A percentile compares a stretch with the other conserved stretches of the same genome.
Conservation (phyloP, 2,329 filamentous ascomycete species). For the Colletotrichum magnum region DNA sequence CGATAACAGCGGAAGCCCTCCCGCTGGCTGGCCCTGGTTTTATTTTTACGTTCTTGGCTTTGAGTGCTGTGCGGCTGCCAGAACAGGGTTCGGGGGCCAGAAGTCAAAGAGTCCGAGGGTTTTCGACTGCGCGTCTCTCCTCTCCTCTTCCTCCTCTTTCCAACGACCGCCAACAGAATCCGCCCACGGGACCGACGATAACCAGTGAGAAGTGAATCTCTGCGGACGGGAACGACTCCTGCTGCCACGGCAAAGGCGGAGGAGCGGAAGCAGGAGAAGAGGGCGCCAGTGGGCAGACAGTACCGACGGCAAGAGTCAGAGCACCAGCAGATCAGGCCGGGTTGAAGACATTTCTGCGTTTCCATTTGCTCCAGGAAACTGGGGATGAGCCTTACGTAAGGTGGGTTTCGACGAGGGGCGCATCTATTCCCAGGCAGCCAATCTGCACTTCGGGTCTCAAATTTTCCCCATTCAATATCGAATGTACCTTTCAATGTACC, state of each 20-base stretch:
- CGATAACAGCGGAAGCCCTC: conserved; percentile 7
- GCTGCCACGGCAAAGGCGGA: no score
- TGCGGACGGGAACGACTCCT: not conserved
- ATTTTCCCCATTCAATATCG: conserved; percentile 1
- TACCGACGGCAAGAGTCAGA: conserved; percentile 14
- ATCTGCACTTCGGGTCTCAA: conserved; percentile 17
- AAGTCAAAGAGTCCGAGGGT: conserved; percentile 1
- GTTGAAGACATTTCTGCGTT: conserved; percentile 23
- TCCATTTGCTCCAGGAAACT: conserved; percentile 24
- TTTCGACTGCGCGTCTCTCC: conserved; percentile 1
- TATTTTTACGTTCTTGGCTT: conserved; percentile 23
- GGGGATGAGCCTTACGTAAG: conserved; percentile 32
- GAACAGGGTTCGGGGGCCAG: conserved; percentile 14
- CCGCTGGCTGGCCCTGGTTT: conserved; percentile 20
- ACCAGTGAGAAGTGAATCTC: conserved; percentile 5
- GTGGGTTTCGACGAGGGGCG: conserved; percentile 10
- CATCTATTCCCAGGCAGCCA: conserved; percentile 33
- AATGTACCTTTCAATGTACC: conserved; percentile 28
- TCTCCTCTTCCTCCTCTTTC: not conserved
- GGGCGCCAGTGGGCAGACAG: conserved; percentile 7
- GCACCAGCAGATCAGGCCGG: conserved; percentile 25
- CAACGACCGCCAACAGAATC: conserved; percentile 11
- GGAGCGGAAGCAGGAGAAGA: conserved; percentile 1
- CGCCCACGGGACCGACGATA: not conserved
- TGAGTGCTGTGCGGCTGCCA: conserved; percentile 4